Conservation (phyloP, 371 early-diverging fungal genomes). For the Rhizomucor miehei region DNA sequence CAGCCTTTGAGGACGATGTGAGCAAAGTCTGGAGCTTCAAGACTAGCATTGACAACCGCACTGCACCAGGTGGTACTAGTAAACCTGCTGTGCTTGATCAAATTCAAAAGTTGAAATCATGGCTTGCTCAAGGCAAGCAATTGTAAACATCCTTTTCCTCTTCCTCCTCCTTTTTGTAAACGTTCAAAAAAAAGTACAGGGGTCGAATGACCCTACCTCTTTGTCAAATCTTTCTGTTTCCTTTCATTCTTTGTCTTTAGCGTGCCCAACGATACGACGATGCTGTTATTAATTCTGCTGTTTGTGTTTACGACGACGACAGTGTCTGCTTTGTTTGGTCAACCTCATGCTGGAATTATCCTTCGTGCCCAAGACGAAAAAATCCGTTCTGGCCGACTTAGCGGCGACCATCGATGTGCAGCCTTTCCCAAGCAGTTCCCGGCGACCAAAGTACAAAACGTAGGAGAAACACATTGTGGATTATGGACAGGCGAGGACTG, state of each 20-base stretch:
- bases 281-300: background rate
- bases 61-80: constrained; percentile 89
- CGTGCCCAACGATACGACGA: too few species aligned
- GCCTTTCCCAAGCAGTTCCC: constrained; percentile 28
- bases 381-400: constrained; percentile 27
- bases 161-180: background rate
- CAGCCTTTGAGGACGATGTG: constrained; percentile 81
- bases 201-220: background rate
- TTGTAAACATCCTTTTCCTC: constrained; percentile 1
- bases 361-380: constrained; percentile 20
- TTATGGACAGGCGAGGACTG: constrained; percentile 36
- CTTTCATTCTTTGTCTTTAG: background rate
- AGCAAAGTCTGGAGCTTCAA: constrained; percentile 82
- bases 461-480: constrained; percentile 33
- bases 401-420: constrained; percentile 31
- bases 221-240: background rate
- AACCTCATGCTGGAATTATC: constrained; percentile 16
- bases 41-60: constrained; percentile 82
- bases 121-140: constrained; percentile 40
- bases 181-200: constrained; percentile 10
- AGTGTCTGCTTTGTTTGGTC: constrained; percentile 5
- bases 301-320: background rate
- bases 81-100: constrained; percentile 75
- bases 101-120: constrained; percentile 68
- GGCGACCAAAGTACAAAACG: constrained; percentile 26